Base-by-base conservation (phyloP, 495 filamentous ascomycete genomes). In the Aspergillus cavernicola region DNA sequence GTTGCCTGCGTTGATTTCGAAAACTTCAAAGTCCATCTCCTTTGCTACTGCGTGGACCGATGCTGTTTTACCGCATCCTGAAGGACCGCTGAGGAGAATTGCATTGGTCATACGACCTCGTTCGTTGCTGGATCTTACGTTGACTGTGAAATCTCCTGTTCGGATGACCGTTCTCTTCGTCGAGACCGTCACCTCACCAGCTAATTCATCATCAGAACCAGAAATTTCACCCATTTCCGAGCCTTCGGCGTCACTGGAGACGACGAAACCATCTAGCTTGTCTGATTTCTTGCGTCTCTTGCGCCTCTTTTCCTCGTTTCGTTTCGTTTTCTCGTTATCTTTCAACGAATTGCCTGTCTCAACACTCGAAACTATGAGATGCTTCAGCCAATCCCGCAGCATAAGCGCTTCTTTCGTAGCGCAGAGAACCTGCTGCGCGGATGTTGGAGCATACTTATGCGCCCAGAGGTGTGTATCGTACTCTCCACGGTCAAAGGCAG, bases 41-140 rank as follows among this genome's bases (percentile, higher is more conserved):
- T 91, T 93, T 2, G 95, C 93, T n/a, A 90, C 87, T 4, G 95
- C 95, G 68, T 96, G 91, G 0, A 96, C 85, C 1, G 89, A 84
- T 13, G 95, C 92, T 11, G 91, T 95, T 68, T 99, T 99, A 7
- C 95, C 95, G 64, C 86, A 95, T 2, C 95, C 95, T 50, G 82
- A 73, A 1, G 93, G 91, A 5, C 95, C 95, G 63, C 91, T 97
- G 24, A 99, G 77, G 6, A 99, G 68, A 23, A 96, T 81, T 2
- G 85, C 81, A 61, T 86, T 86, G 23, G 65, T 56, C 28, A 74
- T 38, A 20, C 63, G 72, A 22, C 47, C 70, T 67, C 80, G 82
- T n/a, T 67, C 69, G 15, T 54, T 59, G 23, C 62, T 64, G 18
- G 67, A 57, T 16, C 64, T 60, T 12, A 60, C 58, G 50, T 66